phyloP scores from a whole-genome alignment of 2,329 filamentous ascomycete genomes.

The Canariomyces notabilis region DNA sequence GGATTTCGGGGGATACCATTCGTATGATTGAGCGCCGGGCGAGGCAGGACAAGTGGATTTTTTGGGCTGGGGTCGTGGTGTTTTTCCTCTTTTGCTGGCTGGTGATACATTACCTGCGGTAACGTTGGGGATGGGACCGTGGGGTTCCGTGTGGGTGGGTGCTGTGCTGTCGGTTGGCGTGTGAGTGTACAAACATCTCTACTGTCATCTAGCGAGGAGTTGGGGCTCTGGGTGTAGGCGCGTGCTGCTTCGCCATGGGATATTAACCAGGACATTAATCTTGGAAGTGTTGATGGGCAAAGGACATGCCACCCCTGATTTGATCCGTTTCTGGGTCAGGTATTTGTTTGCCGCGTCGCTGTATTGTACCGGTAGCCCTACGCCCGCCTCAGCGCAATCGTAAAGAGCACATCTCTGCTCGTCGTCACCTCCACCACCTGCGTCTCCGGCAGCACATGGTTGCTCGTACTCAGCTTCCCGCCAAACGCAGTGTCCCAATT shows the following conservation, averaged over 20 bases:
- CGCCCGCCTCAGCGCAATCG: constrained; percentile 54
- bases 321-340: too few species aligned
- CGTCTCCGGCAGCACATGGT: constrained; percentile 60
- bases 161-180: background rate
- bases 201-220: constrained; percentile 21
- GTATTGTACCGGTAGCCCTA: constrained; percentile 7
- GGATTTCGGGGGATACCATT: constrained; percentile 92
- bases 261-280: background rate
- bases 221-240: constrained; percentile 11
- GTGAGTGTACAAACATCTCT: background rate
- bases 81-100: constrained; percentile 93
- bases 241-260: background rate
- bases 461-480: constrained; percentile 71
- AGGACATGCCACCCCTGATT: background rate
- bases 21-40: constrained; percentile 91
- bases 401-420: constrained; percentile 65
- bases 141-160: background rate
- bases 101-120: constrained; percentile 79
- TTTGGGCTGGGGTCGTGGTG: constrained; percentile 76
- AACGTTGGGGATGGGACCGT: constrained; percentile 26
- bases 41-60: constrained; percentile 97
- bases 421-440: constrained; percentile 59
- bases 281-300: background rate
- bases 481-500: constrained; percentile 77
- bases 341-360: background rate